phyloP scores from a whole-genome alignment of 2,329 filamentous ascomycete genomes.

The Magnaporthiopsis poae region DNA sequence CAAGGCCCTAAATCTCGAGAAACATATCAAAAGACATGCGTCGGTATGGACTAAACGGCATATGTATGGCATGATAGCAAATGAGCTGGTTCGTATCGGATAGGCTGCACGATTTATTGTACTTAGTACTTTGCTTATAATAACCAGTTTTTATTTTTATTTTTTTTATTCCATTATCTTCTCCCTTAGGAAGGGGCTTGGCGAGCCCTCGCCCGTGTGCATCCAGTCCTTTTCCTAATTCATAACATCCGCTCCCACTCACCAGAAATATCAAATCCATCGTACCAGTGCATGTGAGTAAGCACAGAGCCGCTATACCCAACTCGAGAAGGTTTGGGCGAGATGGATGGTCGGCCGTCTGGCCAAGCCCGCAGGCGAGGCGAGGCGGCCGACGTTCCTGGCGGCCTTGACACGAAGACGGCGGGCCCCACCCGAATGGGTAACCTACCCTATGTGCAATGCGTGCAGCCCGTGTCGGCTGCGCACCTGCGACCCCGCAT shows the following conservation, averaged over 20 bases:
- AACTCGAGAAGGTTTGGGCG: background rate
- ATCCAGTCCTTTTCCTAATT: too few relatives aligned
- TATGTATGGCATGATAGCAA: background rate
- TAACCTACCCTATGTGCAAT: too few relatives aligned
- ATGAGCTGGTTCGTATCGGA: background rate
- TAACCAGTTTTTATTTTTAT: background rate
- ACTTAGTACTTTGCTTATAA: background rate
- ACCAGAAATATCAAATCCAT: background rate
- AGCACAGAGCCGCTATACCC: background rate
- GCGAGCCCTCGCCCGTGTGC: too few relatives aligned
- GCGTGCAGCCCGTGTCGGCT: too few relatives aligned
- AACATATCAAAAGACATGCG: background rate
- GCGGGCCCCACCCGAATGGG: too few relatives aligned
- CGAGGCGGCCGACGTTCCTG: background rate
- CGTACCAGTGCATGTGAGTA: background rate
- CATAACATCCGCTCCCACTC: too few relatives aligned
- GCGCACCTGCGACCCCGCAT: background rate
- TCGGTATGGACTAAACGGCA: background rate
- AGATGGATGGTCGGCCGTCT: background rate
- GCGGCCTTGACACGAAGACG: too few relatives aligned
- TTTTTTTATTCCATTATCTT: background rate
- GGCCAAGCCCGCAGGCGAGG: background rate
- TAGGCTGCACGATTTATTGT: background rate
- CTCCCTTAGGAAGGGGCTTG: too few relatives aligned
- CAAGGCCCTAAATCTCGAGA: background rate